These are phyloP conservation scores for Quaeritorhiza haematococci DNA, from an alignment of 371 early-diverging fungal species.

Conservation along the genomic window DNA sequence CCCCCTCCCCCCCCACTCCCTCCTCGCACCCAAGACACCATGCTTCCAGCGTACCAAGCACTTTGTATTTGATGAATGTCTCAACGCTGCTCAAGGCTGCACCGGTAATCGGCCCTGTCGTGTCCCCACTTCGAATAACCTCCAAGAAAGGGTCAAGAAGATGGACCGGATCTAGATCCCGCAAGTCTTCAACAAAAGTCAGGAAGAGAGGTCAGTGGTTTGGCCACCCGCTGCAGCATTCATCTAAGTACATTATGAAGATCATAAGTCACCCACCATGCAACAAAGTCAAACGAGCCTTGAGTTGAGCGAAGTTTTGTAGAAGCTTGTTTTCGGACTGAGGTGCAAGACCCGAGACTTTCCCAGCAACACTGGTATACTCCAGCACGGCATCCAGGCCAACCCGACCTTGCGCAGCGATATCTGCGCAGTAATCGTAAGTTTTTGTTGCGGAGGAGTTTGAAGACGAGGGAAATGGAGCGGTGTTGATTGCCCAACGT, in stretches of 20 bases:
- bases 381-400: slow-evolving; percentile 23
- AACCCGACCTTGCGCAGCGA: slow-evolving; percentile 8
- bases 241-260: too few species aligned
- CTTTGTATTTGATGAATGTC: slow-evolving; percentile 78
- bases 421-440: slow-evolving; percentile 27
- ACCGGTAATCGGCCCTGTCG: slow-evolving; percentile 91
- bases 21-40: not conserved
- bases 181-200: slow-evolving; percentile 39
- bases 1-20: too few species aligned
- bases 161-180: slow-evolving; percentile 65
- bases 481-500: slow-evolving; percentile 52
- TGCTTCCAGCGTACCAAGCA: slow-evolving; percentile 71
- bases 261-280: slow-evolving; percentile 57
- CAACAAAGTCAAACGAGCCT: slow-evolving; percentile 56
- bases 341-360: not conserved
- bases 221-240: too few species aligned
- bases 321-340: slow-evolving; percentile 64
- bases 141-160: slow-evolving; percentile 86
- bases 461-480: not conserved
- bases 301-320: slow-evolving; percentile 64
- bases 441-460: slow-evolving; percentile 1
- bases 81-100: slow-evolving; percentile 84
- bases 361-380: slow-evolving; percentile 9
- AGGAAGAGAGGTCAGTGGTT: too few species aligned
- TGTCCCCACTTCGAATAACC: slow-evolving; percentile 85